Evolutionary conservation across 371 early-diverging fungal species (phyloP), one percentile per base, ranked within the genome.

Genomic region (Pancytospora philotis): DNA sequence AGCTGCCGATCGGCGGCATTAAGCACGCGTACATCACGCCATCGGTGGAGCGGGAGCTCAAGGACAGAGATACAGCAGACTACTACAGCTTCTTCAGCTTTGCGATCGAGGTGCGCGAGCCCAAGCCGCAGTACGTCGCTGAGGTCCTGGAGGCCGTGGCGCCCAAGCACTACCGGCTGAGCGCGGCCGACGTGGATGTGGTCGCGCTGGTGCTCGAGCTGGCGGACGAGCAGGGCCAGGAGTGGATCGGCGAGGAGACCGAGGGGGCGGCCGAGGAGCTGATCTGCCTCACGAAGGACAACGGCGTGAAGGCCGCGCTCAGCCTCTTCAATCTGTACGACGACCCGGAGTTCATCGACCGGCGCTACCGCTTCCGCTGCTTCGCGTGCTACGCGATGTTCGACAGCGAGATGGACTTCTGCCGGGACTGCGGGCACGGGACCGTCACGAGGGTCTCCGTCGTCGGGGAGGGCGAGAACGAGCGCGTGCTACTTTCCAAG

Each of bases 171-270:
- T 27, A 31, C 28, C 51, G 56, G 27, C 34, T 79, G 3, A 79
- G 79, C 39, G 31, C 31, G 8, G 60, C 69, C 25, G 79, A 79
- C 52, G 67, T 79, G 19, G 57, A 67, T 13, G 62, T 79, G 31
- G 72, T 75, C 30, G 79, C 79, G 28, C 68, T 79, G 10, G 63
- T 73, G 22, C 48, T 79, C 22, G 77, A 79, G 51, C 10, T 79
- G 3, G 50, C 65, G 30, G 72, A 72, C 39, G 72, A 75, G 53
- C 19, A 45, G 39, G 45, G 37, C 19, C 41, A 19, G 28, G 41
- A 34, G 58, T 73, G 73, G 73, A 6, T 73, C 32, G 73, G 61
- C 31, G 41, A 55, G 1, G 51, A 22, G 1, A 62, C 49, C 32
- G 51, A 34, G 41, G 30, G 22, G 6, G 31, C 62, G 3, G 25